Percentiles rank a stretch among this genome's conserved stretches.
phyloP scores from a whole-genome alignment of 1,284 basidiomycete genomes.

The Puccinia novopanici region DNA sequence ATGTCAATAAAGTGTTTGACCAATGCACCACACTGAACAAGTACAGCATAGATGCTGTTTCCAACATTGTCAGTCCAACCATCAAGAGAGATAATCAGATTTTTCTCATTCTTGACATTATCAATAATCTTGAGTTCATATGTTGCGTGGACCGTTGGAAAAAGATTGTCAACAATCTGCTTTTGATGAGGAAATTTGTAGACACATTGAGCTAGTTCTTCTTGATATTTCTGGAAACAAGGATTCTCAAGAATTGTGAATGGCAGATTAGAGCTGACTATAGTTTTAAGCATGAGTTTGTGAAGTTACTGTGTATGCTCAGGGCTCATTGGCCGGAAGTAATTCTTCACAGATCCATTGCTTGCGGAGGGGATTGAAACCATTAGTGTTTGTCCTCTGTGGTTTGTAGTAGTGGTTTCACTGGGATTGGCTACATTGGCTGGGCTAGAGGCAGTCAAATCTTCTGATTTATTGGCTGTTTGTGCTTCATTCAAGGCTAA shows the following conservation, averaged over 20 bases:
- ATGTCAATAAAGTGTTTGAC: slow-evolving; percentile 18
- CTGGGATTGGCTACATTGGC: too few species aligned
- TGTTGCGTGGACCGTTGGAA: slow-evolving; percentile 19
- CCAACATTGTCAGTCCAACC: slow-evolving; percentile 13
- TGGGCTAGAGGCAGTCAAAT: background rate
- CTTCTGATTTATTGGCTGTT: background rate
- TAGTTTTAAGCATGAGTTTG: slow-evolving; percentile 1
- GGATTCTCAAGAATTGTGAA: background rate
- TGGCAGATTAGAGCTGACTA: slow-evolving; percentile 19
- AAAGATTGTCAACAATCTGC: background rate
- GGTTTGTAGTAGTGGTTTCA: background rate
- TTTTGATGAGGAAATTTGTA: background rate
- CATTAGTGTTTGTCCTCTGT: background rate
- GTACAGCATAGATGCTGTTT: slow-evolving; percentile 27
- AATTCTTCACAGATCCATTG: background rate
- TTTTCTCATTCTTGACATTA: background rate
- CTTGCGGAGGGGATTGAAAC: background rate
- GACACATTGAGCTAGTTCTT: background rate
- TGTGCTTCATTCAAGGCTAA: background rate
- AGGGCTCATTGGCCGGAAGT: background rate
- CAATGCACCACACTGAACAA: background rate
- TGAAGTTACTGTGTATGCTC: background rate
- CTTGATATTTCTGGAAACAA: slow-evolving; percentile 32
- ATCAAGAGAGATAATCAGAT: slow-evolving; percentile 26
- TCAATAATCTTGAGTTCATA: background rate